Percentiles rank a stretch among this genome's conserved stretches.
phyloP scores from a whole-genome alignment of 2,329 filamentous ascomycete genomes.

The Magnaporthales sp. region DNA sequence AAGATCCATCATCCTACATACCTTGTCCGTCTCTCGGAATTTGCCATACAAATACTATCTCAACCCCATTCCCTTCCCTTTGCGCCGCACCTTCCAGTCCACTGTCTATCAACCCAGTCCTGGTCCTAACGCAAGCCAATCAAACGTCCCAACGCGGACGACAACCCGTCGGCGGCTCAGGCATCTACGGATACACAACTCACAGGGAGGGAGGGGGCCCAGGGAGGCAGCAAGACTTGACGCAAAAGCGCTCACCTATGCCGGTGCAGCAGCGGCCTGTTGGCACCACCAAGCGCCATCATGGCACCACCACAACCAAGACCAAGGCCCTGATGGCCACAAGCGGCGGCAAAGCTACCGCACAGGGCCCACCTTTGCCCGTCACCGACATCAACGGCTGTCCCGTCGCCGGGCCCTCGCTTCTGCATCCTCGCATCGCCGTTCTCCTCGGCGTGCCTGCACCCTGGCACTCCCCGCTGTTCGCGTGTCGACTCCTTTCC shows the following conservation, averaged over 20 bases:
- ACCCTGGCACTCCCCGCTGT: conserved; percentile 65
- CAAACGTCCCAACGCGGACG: neutral
- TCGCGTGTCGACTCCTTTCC: conserved; percentile 64
- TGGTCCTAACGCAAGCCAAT: neutral
- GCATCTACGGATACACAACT: neutral
- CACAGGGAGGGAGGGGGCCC: neutral
- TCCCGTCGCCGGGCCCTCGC: conserved; percentile 22
- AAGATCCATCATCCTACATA: neutral
- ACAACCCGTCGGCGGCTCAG: neutral
- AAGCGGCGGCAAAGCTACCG: conserved; percentile 3
- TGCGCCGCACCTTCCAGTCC: neutral
- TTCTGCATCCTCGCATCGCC: conserved; percentile 69
- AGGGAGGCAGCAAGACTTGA: neutral
- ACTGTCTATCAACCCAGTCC: neutral
- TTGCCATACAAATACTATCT: neutral
- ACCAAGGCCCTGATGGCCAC: neutral
- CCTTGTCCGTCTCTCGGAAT: neutral
- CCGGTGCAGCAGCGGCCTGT: neutral
- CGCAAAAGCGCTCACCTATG: neutral
- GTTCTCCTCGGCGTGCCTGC: conserved; percentile 67
- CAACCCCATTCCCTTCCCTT: no score
- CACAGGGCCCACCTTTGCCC: neutral
- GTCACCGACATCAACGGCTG: conserved; percentile 4
- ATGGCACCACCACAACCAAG: neutral
- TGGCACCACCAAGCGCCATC: neutral